Conservation (phyloP, 345 rosid species). For the Arabis hirsuta region DNA sequence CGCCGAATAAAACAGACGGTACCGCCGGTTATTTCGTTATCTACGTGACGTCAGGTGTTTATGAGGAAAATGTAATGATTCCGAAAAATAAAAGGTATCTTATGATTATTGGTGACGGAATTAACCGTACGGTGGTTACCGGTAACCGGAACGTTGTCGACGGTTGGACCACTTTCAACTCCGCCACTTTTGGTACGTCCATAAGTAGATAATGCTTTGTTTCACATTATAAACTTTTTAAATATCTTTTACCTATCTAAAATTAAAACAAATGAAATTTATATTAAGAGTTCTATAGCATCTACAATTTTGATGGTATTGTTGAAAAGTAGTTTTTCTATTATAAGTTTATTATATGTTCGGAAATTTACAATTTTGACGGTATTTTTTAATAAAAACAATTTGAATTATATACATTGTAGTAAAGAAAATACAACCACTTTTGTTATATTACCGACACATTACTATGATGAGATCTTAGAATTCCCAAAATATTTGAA, state of each 20-base stretch:
- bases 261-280: too few relatives aligned
- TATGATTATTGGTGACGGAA: conserved; percentile 93
- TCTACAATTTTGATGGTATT: too few relatives aligned
- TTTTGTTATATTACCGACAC: conserved; percentile 17
- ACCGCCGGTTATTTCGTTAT: conserved; percentile 74
- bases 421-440: neutral
- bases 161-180: conserved; percentile 89
- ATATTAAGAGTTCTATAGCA: too few relatives aligned
- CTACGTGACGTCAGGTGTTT: conserved; percentile 67
- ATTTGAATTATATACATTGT: neutral
- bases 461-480: neutral
- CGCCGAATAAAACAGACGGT: conserved; percentile 71
- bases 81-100: conserved; percentile 70
- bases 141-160: conserved; percentile 83
- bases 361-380: neutral
- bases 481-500: neutral
- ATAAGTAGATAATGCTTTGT: conserved; percentile 3
- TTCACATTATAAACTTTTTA: neutral
- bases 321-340: too few relatives aligned
- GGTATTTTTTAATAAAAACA: neutral
- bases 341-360: neutral
- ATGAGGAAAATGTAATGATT: conserved; percentile 74
- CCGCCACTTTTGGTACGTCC: conserved; percentile 70
- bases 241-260: too few relatives aligned
- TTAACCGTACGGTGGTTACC: conserved; percentile 75